phyloP scores from a whole-genome alignment of 2,329 filamentous ascomycete species.

The Fusarium protoensiforme region DNA sequence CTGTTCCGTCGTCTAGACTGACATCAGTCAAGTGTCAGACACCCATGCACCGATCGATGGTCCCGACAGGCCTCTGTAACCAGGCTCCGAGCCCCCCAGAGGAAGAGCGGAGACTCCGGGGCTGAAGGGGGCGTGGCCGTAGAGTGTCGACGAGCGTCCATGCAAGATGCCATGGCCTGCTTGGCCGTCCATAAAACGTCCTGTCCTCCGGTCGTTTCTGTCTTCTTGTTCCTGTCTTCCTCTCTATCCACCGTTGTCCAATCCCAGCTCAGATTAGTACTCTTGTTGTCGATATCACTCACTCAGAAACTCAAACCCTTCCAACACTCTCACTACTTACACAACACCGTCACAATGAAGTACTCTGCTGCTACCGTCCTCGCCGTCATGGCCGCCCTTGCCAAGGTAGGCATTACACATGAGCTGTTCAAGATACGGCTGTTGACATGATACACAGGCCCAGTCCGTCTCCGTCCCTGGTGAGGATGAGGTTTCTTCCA shows the following conservation, averaged over 20 bases:
- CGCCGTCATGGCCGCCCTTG: conserved; percentile 45
- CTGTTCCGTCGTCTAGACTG: conserved; percentile 9
- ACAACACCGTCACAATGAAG: conserved; percentile 48
- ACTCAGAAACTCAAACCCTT: conserved; percentile 7
- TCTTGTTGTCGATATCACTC: conserved; percentile 1
- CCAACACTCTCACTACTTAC: conserved; percentile 8
- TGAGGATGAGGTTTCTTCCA: conserved; percentile 16
- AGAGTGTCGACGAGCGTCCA: conserved; percentile 20
- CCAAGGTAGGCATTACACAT: conserved; percentile 23
- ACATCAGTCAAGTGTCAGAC: conserved; percentile 25
- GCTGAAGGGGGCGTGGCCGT: conserved; percentile 28
- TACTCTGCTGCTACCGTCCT: conserved; percentile 48
- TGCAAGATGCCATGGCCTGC: conserved; percentile 23
- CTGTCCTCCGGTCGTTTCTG: conserved; percentile 12
- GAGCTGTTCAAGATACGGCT: background rate
- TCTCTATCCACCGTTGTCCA: conserved; percentile 16
- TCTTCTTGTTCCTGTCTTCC: background rate
- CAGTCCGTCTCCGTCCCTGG: conserved; percentile 22
- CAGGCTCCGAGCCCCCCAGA: conserved; percentile 16
- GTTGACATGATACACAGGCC: conserved; percentile 21
- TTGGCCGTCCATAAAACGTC: conserved; percentile 34
- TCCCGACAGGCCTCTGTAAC: conserved; percentile 16
- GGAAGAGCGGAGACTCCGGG: conserved; percentile 28
- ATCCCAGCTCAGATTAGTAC: conserved; percentile 7
- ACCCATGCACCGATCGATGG: conserved; percentile 28